Base-by-base conservation (phyloP, 2,329 filamentous ascomycete species). In the Lachnellula hyalina region DNA sequence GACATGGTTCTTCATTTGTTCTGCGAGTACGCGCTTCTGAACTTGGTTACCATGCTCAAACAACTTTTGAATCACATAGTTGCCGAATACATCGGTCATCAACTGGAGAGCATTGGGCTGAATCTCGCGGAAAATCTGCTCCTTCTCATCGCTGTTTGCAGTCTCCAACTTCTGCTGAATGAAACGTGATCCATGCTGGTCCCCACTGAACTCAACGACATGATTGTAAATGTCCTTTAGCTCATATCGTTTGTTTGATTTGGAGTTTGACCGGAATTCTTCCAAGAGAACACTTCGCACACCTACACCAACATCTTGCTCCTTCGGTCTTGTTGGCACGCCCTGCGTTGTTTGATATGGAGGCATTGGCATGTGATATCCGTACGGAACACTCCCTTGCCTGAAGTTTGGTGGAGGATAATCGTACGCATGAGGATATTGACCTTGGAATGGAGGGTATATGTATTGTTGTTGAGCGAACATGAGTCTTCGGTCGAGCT, bases 31-130 rank as follows among this genome's bases (percentile, higher is more conserved):
- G 71, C 87, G 91, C 76, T 99, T 99, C 74, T 99, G 94, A 0
- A 86, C 81, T 71, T 96, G 92, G 63, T 90, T 95, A 40, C 94
- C 93, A 70, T 97, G 90, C 70, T 97, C 93, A 59, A 97, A 96
- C 68, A 97, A 86, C 70, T 96, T 97, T 68, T 99, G 94, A 40
- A 97, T 92, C 36, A 99, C 94, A 68, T 97, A 99, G 71, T 99
- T 99, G 52, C 94, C 94, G 68, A 96, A 99, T 0, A 97, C 87
- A 70, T 97, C 94, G 46, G 87, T 93, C 90, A 96, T 96, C 47
- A 99, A 76, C 67, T 93, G 90, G 32, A 96, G 72, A 1, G 87
- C 84, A 62, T 99, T 94, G 0, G 85, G 82, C 63, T 89, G 82
- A 46, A 99, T 90, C 71, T 97, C 94, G 0, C 80, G 78, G 75